phyloP scores from a whole-genome alignment of 2,329 filamentous ascomycete genomes.

The Rhynchosporium secalis region DNA sequence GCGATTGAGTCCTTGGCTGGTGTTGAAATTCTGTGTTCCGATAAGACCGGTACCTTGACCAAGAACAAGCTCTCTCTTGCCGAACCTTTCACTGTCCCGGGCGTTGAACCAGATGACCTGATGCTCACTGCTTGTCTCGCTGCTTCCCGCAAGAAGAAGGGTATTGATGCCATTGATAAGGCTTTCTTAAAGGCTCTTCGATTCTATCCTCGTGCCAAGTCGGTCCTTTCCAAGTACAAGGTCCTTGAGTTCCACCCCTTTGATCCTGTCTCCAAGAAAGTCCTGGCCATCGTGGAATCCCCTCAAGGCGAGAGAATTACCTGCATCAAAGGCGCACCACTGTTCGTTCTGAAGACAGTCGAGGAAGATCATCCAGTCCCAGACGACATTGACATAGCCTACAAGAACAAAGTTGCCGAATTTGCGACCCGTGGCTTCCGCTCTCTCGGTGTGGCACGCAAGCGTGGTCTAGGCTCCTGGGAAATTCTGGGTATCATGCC shows the following conservation, averaged over 20 bases:
- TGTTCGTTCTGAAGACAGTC: slow-evolving; percentile 84
- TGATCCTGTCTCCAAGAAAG: slow-evolving; percentile 92
- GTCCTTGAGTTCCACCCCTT: slow-evolving; percentile 85
- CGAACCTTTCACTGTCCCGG: slow-evolving; percentile 79
- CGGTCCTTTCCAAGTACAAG: slow-evolving; percentile 78
- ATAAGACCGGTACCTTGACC: slow-evolving; percentile 91
- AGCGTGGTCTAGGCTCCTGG: slow-evolving; percentile 78
- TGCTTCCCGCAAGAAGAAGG: slow-evolving; percentile 91
- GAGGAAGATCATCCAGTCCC: slow-evolving; percentile 81
- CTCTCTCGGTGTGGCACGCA: slow-evolving; percentile 89
- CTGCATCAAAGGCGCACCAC: slow-evolving; percentile 88
- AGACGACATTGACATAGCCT: slow-evolving; percentile 74
- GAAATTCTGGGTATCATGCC: slow-evolving; percentile 95
- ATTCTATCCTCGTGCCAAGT: slow-evolving; percentile 80
- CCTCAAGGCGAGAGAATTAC: slow-evolving; percentile 80
- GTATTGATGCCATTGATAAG: slow-evolving; percentile 93
- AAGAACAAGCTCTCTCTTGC: slow-evolving; percentile 91
- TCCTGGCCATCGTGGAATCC: slow-evolving; percentile 79
- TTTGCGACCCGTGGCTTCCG: slow-evolving; percentile 93
- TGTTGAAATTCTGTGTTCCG: slow-evolving; percentile 91
- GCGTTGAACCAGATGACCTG: slow-evolving; percentile 82
- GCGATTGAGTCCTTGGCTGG: slow-evolving; percentile 90
- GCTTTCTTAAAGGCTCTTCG: slow-evolving; percentile 85
- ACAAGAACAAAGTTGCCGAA: slow-evolving; percentile 90
- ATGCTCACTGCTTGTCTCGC: slow-evolving; percentile 91